A percentile compares a stretch with the other conserved stretches of the same genome.
phyloP scores from a whole-genome alignment of 176 grass and related monocot genomes.

The Rhynchospora pubera region DNA sequence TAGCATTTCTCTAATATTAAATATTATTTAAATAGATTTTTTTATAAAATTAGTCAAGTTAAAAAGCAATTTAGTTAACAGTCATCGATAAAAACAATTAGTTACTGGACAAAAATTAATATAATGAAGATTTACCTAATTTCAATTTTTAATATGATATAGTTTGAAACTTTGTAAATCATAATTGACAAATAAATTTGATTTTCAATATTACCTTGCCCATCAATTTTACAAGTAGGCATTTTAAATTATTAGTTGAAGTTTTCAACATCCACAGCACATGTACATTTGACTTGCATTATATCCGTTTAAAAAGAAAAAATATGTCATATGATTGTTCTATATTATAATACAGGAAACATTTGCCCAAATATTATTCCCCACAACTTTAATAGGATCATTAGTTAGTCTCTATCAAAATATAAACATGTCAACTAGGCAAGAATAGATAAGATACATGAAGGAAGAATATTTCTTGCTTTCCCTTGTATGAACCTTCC shows the following conservation, averaged over 20 bases:
- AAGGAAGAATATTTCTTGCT: neutral
- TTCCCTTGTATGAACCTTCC: neutral
- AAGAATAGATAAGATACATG: neutral
- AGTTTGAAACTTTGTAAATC: neutral
- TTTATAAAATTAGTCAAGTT: too few species aligned
- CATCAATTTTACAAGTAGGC: neutral
- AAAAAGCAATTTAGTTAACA: too few species aligned
- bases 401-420: neutral
- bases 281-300: neutral
- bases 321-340: neutral
- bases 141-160: neutral
- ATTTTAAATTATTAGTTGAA: neutral
- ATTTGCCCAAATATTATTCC: neutral
- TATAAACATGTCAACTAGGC: neutral
- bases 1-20: too few species aligned
- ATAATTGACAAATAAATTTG: neutral
- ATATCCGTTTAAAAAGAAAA: neutral
- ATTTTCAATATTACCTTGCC: neutral
- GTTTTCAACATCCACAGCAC: neutral
- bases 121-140: neutral
- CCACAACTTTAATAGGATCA: neutral
- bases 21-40: too few species aligned
- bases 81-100: too few species aligned
- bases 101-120: too few species aligned
- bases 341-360: neutral